These are phyloP conservation scores for Kokia cookei DNA, from an alignment of 441 rosid species.

Conservation along the genomic window DNA sequence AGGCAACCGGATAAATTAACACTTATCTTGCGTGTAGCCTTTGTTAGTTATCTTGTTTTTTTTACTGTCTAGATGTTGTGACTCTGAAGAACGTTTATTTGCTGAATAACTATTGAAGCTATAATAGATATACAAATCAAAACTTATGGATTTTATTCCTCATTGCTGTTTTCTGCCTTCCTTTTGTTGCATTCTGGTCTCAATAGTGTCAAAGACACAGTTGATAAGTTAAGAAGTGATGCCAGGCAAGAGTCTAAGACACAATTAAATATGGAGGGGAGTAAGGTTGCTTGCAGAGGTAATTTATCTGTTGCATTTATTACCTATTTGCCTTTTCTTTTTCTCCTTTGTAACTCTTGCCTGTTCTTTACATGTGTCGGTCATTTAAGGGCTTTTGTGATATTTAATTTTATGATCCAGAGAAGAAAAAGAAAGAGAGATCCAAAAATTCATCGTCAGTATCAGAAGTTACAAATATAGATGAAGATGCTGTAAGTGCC, in stretches of 20 bases:
- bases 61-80: no score
- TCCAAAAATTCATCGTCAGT: conserved; percentile 11
- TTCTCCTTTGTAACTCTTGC: background rate
- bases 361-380: background rate
- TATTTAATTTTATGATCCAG: conserved; percentile 24
- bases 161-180: conserved; percentile 17
- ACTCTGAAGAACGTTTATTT: background rate
- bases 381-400: background rate
- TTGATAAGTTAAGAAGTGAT: conserved; percentile 17
- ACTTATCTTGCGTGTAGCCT: background rate
- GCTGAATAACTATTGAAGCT: background rate
- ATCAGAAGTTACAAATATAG: conserved; percentile 22
- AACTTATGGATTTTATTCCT: background rate
- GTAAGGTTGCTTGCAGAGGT: conserved; percentile 31
- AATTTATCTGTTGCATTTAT: conserved; percentile 6
- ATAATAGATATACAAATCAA: background rate
- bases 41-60: background rate
- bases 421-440: conserved; percentile 24
- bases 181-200: conserved; percentile 14
- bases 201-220: conserved; percentile 22
- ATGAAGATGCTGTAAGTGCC: conserved; percentile 29
- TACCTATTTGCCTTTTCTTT: background rate
- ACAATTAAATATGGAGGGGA: conserved; percentile 22
- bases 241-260: conserved; percentile 17
- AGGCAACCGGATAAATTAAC: background rate